Evolutionary conservation across 1,284 basidiomycete species (phyloP).

Genomic region (Takashimella tepidaria): DNA sequence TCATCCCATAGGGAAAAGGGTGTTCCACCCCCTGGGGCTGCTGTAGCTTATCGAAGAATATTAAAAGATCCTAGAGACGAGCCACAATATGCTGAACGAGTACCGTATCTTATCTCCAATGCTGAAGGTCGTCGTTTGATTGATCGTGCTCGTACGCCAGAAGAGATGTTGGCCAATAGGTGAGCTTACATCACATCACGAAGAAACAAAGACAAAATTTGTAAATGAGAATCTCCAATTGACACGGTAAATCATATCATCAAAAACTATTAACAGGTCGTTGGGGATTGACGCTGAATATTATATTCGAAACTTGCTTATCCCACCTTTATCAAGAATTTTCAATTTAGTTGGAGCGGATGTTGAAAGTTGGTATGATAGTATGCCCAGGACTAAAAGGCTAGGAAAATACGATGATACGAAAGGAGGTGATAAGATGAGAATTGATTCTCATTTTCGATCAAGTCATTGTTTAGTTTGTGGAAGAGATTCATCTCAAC

Average conservation of each 20-base stretch:
- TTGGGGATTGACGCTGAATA: conserved; percentile 75
- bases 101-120: conserved; percentile 81
- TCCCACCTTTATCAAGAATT: conserved; percentile 82
- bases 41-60: conserved; percentile 73
- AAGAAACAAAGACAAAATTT: no score
- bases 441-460: conserved; percentile 71
- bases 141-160: conserved; percentile 73
- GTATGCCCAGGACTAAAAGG: conserved; percentile 60
- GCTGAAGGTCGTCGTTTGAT: conserved; percentile 67
- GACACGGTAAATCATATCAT: no score
- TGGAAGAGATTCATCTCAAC: conserved; percentile 50
- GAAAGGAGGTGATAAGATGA: conserved; percentile 49
- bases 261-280: conserved; percentile 50
- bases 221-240: no score
- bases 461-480: conserved; percentile 68
- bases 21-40: conserved; percentile 83
- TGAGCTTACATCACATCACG: no score
- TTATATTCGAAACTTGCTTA: conserved; percentile 81
- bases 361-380: conserved; percentile 79
- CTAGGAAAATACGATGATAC: conserved; percentile 18
- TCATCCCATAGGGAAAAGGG: conserved; percentile 60
- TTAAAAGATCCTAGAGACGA: conserved; percentile 73
- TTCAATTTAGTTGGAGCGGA: conserved; percentile 90
- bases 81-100: conserved; percentile 85
- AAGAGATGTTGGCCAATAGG: conserved; percentile 69